phyloP scores from a whole-genome alignment of 129 eudicot species.

The Heracleum sosnowskyi region DNA sequence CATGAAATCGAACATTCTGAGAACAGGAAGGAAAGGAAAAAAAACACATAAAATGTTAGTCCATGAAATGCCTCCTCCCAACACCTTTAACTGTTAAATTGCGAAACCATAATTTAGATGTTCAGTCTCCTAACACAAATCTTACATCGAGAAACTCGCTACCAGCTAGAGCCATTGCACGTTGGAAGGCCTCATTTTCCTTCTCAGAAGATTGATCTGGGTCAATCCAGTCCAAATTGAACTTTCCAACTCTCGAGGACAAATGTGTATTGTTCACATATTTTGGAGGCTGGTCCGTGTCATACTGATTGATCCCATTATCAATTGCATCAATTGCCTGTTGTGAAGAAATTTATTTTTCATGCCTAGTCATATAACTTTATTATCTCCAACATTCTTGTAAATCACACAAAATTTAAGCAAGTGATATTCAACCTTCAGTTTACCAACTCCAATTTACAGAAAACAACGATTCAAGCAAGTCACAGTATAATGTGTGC shows the following conservation, averaged over 20 bases:
- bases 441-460: not conserved
- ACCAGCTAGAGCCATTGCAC: slow-evolving; percentile 85
- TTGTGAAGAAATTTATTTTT: not conserved
- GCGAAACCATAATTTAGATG: not conserved
- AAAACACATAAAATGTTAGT: not conserved
- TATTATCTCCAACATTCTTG: not conserved
- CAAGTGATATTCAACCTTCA: not conserved
- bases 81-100: not conserved
- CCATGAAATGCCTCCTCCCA: not conserved
- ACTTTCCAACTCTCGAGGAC: slow-evolving; percentile 86
- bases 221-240: slow-evolving; percentile 82
- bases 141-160: slow-evolving; percentile 82
- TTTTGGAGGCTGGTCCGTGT: slow-evolving; percentile 76
- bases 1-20: slow-evolving; percentile 65
- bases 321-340: slow-evolving; percentile 97
- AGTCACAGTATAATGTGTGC: not conserved
- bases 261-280: slow-evolving; percentile 79
- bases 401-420: not conserved
- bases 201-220: slow-evolving; percentile 87
- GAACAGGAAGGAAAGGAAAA: not conserved
- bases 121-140: slow-evolving; percentile 9
- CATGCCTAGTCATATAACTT: not conserved
- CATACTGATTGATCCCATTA: slow-evolving; percentile 88
- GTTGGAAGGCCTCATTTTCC: slow-evolving; percentile 75
- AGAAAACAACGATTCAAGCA: not conserved